Percentiles rank a stretch among this genome's conserved stretches.
These are phyloP conservation scores for Tuber calosporum DNA, from an alignment of 495 filamentous ascomycete species.

Conservation along the genomic window DNA sequence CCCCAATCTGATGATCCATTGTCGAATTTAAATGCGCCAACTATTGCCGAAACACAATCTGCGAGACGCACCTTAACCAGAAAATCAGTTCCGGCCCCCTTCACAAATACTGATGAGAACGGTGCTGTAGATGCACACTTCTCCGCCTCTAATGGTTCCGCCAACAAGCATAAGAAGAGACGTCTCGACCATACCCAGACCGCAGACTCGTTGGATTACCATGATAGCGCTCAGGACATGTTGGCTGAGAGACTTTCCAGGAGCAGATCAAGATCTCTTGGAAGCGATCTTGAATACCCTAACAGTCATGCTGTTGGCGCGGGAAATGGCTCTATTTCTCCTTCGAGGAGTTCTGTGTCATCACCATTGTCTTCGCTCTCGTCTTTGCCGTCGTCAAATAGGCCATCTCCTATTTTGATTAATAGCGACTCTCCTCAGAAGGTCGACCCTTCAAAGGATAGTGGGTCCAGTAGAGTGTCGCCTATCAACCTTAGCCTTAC, in stretches of 20 bases:
- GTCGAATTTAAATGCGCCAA: slow-evolving; percentile 4
- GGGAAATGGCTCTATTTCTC: background rate
- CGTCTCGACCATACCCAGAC: background rate
- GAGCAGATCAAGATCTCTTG: background rate
- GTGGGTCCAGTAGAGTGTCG: background rate
- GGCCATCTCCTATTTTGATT: background rate
- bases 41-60: background rate
- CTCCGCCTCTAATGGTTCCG: background rate
- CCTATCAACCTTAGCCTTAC: background rate
- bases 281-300: background rate
- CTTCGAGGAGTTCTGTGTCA: background rate
- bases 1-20: background rate
- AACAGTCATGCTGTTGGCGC: background rate
- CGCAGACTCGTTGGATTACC: background rate
- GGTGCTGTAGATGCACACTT: background rate
- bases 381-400: background rate
- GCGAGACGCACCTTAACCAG: background rate
- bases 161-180: background rate
- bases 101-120: background rate
- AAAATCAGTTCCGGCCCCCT: background rate
- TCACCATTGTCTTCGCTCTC: background rate
- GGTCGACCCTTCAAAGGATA: background rate
- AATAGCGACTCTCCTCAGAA: background rate
- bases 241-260: background rate
- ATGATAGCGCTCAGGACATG: background rate